Evolutionary conservation across 2,329 filamentous ascomycete genomes (phyloP).

Genomic region (Penicillium sp.): DNA sequence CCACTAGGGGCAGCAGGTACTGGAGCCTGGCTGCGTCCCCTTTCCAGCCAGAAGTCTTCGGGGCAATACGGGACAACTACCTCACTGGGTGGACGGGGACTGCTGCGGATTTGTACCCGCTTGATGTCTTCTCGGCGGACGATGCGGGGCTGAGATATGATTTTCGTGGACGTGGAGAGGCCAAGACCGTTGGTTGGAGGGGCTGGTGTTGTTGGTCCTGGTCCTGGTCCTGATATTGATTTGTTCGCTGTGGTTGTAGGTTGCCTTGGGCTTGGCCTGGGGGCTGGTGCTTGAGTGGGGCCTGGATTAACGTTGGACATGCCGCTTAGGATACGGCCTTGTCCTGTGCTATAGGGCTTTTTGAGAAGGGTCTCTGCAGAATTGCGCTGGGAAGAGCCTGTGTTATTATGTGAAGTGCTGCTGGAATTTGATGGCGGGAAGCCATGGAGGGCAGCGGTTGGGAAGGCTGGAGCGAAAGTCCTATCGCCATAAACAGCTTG

Average conservation of each 20-base stretch:
- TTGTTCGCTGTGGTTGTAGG: not conserved
- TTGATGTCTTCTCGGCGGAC: conserved; percentile 39
- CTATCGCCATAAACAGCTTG: not conserved
- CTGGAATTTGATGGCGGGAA: conserved; percentile 19
- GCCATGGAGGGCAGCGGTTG: conserved; percentile 5
- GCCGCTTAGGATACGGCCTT: conserved; percentile 8
- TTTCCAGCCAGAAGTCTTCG: conserved; percentile 36
- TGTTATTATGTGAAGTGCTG: conserved; percentile 14
- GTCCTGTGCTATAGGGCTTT: conserved; percentile 11
- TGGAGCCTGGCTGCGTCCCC: conserved; percentile 11
- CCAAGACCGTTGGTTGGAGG: not conserved
- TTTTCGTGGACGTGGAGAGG: conserved; percentile 26
- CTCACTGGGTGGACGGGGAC: conserved; percentile 32
- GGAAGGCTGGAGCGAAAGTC: conserved; percentile 12
- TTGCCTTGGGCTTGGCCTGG: not conserved
- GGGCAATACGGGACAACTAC: conserved; percentile 34
- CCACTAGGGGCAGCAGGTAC: conserved; percentile 3
- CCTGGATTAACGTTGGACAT: conserved; percentile 9
- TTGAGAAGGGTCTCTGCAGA: conserved; percentile 15
- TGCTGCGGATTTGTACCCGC: conserved; percentile 36
- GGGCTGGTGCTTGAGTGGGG: conserved; percentile 25
- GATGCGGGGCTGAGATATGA: conserved; percentile 38
- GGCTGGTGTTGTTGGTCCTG: not conserved
- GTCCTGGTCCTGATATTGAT: not conserved
- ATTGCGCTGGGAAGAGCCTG: conserved; percentile 11